Evolutionary conservation across 176 grass and related monocot genomes (phyloP).

Genomic region (Zea luxurians): DNA sequence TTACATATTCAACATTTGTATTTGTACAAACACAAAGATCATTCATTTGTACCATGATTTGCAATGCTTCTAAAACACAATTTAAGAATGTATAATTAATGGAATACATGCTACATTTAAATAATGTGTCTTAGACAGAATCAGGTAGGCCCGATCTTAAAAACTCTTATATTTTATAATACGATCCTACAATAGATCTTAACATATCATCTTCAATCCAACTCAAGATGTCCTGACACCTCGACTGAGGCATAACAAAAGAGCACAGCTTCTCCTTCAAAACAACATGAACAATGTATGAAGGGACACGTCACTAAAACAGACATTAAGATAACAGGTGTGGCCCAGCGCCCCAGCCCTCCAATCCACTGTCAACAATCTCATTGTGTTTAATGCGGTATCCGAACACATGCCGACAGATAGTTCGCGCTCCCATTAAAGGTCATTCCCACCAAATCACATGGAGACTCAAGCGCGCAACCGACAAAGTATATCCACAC

Average conservation of each 20-base stretch:
- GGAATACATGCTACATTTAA: not conserved
- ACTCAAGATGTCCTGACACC: not conserved
- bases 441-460: not conserved
- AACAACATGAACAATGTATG: slow-evolving; percentile 7
- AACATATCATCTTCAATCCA: too few relatives aligned
- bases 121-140: not conserved
- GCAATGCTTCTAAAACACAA: not conserved
- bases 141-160: not conserved
- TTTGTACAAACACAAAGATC: not conserved
- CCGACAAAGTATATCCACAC: not conserved
- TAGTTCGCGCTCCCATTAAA: slow-evolving; percentile 1
- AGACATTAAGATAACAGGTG: not conserved
- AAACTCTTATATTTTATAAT: not conserved
- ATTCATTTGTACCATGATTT: not conserved
- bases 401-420: not conserved
- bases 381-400: not conserved
- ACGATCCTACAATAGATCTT: not conserved
- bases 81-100: not conserved
- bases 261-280: not conserved
- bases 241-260: not conserved
- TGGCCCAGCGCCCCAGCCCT: not conserved
- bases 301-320: slow-evolving; percentile 26
- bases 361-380: not conserved
- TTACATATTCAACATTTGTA: not conserved
- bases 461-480: not conserved